Evolutionary conservation across 169 alveolate species (phyloP).

Genomic region (Cryptosporidium parvum): DNA sequence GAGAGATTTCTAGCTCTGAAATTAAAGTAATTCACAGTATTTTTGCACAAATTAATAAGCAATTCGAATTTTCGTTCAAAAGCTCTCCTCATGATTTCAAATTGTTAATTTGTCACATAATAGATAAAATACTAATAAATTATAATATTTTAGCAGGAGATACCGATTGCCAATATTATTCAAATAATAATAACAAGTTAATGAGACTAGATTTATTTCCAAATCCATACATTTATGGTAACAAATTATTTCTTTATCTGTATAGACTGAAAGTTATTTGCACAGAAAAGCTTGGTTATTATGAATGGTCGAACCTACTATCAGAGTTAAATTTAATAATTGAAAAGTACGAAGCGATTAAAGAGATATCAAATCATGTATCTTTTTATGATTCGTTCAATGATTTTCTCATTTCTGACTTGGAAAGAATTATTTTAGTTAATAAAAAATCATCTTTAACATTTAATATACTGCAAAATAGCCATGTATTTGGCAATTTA

Average conservation of each 20-base stretch:
- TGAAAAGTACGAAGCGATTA: neutral
- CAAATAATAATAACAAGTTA: neutral
- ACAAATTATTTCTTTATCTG: constrained; percentile 23
- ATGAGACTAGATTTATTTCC: constrained; percentile 45
- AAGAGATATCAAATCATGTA: neutral
- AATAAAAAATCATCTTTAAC: neutral
- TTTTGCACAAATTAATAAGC: neutral
- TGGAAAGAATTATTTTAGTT: neutral
- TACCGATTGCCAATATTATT: neutral
- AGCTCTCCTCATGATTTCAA: constrained; percentile 50
- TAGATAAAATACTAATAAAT: constrained; percentile 13
- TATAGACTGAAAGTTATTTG: constrained; percentile 24
- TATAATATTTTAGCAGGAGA: neutral
- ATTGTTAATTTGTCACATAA: constrained; percentile 1
- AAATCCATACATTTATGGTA: constrained; percentile 18
- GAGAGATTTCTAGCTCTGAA: neutral
- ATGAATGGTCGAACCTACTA: constrained; percentile 36
- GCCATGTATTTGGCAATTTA: neutral
- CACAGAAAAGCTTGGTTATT: neutral
- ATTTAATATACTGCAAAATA: constrained; percentile 21
- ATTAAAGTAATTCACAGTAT: neutral
- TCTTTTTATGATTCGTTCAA: neutral
- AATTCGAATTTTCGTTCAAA: neutral
- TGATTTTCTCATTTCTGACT: neutral
- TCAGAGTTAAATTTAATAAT: constrained; percentile 18